Conservation (phyloP, 129 eudicot species). For the Saposhnikovia divaricata region DNA sequence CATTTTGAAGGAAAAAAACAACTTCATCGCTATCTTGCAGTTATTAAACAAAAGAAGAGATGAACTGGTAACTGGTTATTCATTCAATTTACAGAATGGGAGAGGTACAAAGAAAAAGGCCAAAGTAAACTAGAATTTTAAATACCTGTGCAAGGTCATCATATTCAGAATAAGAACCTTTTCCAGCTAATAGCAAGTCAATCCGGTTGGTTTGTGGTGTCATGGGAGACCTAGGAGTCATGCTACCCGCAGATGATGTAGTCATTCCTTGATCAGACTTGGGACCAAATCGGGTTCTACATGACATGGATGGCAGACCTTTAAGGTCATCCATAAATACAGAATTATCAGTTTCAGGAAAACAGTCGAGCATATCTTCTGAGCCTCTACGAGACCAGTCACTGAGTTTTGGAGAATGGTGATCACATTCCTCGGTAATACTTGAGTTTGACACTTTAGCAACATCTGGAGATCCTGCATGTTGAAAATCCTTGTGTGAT, state of each 20-base stretch:
- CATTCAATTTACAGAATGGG: not conserved
- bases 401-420: constrained; percentile 67
- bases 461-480: constrained; percentile 70
- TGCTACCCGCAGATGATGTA: constrained; percentile 90
- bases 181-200: constrained; percentile 70
- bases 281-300: constrained; percentile 94
- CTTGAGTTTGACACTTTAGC: constrained; percentile 66
- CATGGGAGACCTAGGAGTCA: constrained; percentile 94
- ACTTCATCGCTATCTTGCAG: not conserved
- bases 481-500: constrained; percentile 62
- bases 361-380: constrained; percentile 92
- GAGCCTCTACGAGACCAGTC: constrained; percentile 96
- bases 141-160: constrained; percentile 88
- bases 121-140: not conserved
- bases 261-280: constrained; percentile 96
- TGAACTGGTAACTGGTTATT: not conserved
- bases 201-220: constrained; percentile 71
- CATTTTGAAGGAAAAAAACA: not conserved
- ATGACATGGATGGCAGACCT: constrained; percentile 73
- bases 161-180: constrained; percentile 78
- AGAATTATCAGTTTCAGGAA: constrained; percentile 66
- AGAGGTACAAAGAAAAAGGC: not conserved
- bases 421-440: constrained; percentile 74
- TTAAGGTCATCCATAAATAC: constrained; percentile 72
- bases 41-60: not conserved